Percentiles rank a stretch among this genome's conserved stretches.
These are phyloP conservation scores for Oldenlandia corymbosa DNA, from an alignment of 257 asterid species.

Conservation along the genomic window DNA sequence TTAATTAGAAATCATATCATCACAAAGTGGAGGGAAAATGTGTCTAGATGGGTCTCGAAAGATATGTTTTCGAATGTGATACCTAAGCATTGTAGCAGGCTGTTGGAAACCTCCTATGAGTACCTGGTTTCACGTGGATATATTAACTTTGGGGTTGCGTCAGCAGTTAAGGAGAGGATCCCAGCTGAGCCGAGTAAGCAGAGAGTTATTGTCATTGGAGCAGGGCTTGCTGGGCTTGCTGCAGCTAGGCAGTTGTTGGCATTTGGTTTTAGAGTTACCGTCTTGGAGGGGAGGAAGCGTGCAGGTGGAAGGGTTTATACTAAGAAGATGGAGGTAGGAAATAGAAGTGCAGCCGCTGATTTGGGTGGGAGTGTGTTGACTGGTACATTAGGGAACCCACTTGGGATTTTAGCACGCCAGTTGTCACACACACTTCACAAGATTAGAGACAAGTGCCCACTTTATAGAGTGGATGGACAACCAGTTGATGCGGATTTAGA, in stretches of 20 bases:
- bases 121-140: conserved; percentile 78
- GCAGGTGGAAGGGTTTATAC: conserved; percentile 93
- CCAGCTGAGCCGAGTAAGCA: conserved; percentile 41
- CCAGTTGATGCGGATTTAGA: conserved; percentile 66
- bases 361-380: conserved; percentile 94
- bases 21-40: conserved; percentile 80
- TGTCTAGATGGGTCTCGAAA: conserved; percentile 65
- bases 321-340: conserved; percentile 52
- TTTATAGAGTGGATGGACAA: conserved; percentile 53
- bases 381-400: conserved; percentile 83
- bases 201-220: conserved; percentile 75
- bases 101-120: conserved; percentile 60
- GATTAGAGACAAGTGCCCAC: conserved; percentile 87
- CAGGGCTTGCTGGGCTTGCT: conserved; percentile 91
- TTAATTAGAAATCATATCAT: conserved; percentile 79
- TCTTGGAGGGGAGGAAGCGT: conserved; percentile 82
- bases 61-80: conserved; percentile 67
- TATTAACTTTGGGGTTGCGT: conserved; percentile 90
- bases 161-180: conserved; percentile 58
- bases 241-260: conserved; percentile 96
- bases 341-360: conserved; percentile 73
- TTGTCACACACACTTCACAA: conserved; percentile 72
- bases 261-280: conserved; percentile 78
- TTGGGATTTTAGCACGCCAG: conserved; percentile 90
- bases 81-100: conserved; percentile 56